phyloP scores from a whole-genome alignment of 1,139 yeast genomes.

The Candida sp. region DNA sequence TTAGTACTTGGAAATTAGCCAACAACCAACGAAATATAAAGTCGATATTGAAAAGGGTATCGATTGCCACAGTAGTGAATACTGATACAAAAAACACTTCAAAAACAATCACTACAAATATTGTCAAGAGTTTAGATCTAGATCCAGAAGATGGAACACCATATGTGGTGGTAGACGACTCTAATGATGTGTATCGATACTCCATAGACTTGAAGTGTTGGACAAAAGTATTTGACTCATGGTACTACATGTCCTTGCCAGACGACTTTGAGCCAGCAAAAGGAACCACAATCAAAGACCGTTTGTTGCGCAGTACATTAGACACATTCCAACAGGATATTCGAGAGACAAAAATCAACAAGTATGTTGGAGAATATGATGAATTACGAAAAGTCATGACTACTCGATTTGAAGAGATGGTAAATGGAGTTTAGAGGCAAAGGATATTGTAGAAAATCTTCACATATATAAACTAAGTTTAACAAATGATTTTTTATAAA shows the following conservation, averaged over 20 bases:
- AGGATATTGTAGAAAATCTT: too few species aligned
- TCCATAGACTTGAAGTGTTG: conserved; percentile 39
- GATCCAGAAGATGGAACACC: conserved; percentile 39
- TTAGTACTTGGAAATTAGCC: conserved; percentile 48
- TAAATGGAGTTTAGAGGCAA: too few species aligned
- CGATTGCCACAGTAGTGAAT: conserved; percentile 53
- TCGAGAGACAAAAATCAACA: conserved; percentile 15
- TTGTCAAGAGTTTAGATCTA: conserved; percentile 28
- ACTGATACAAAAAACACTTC: too few species aligned
- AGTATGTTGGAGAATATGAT: conserved; percentile 18
- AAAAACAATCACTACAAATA: conserved; percentile 19
- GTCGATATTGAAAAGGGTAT: conserved; percentile 35
- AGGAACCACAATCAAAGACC: not conserved
- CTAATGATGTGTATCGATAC: conserved; percentile 38
- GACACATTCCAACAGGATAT: conserved; percentile 18
- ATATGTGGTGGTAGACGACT: conserved; percentile 27
- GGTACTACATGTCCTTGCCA: conserved; percentile 29
- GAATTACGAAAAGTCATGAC: conserved; percentile 23
- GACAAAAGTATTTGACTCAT: conserved; percentile 46
- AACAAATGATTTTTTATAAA: too few species aligned
- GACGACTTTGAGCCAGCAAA: conserved; percentile 1
- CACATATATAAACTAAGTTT: too few species aligned
- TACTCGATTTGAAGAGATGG: conserved; percentile 16
- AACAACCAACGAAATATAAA: conserved; percentile 13
- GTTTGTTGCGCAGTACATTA: conserved; percentile 10